Evolutionary conservation across 2,329 filamentous ascomycete genomes (phyloP).

Genomic region (Teratosphaeria viscida): DNA sequence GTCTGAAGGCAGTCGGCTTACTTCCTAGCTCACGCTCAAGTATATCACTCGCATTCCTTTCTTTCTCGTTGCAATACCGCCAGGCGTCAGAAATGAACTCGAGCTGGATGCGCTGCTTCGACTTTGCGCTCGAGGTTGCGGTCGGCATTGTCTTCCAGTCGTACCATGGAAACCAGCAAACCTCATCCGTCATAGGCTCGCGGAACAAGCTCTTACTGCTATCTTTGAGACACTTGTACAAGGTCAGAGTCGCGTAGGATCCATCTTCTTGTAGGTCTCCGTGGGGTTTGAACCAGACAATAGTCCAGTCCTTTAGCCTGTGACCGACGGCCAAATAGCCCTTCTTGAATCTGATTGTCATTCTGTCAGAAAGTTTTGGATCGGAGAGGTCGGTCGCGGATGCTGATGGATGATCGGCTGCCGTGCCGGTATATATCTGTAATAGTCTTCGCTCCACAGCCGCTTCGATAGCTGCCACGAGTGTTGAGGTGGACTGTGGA

Average conservation of each 20-base stretch:
- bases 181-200: not conserved
- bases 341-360: not conserved
- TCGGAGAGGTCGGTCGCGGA: too few species aligned
- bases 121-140: not conserved
- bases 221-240: not conserved
- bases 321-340: not conserved
- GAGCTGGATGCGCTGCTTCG: not conserved
- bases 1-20: not conserved
- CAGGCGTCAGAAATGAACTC: not conserved
- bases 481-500: not conserved
- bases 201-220: not conserved
- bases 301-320: not conserved
- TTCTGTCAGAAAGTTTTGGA: not conserved
- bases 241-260: not conserved
- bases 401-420: not conserved
- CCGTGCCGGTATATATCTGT: not conserved
- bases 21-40: not conserved
- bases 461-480: not conserved
- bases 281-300: not conserved
- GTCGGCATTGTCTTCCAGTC: not conserved
- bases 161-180: not conserved
- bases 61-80: not conserved
- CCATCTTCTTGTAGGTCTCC: not conserved
- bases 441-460: not conserved
- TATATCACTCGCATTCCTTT: not conserved